Evolutionary conservation across 768 basidiomycete species (phyloP).

Genomic region (Amanita thiersii): DNA sequence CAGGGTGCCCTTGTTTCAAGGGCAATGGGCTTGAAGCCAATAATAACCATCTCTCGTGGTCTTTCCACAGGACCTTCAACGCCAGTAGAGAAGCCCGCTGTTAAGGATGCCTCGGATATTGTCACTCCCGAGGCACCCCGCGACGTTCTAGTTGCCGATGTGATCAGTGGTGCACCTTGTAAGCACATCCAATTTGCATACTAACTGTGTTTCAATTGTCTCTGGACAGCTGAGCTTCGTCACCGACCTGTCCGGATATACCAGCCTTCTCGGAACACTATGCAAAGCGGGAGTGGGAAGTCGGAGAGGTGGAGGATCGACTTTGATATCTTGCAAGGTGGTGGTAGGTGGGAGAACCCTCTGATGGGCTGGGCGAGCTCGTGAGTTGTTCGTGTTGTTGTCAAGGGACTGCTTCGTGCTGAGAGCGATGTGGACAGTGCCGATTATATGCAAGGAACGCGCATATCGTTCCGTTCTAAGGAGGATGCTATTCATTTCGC

Average conservation of each 20-base stretch:
- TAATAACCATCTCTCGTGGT: constrained; percentile 17
- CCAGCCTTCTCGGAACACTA: constrained; percentile 88
- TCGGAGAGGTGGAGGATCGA: constrained; percentile 89
- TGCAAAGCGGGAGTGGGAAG: constrained; percentile 88
- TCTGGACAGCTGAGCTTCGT: constrained; percentile 61
- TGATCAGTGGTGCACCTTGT: constrained; percentile 84
- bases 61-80: constrained; percentile 22
- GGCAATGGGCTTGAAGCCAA: constrained; percentile 13
- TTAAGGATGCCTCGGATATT: constrained; percentile 27
- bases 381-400: constrained; percentile 37
- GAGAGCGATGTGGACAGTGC: constrained; percentile 39
- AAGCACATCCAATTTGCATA: constrained; percentile 16
- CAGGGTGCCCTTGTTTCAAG: constrained; percentile 14
- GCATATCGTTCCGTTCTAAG: constrained; percentile 73
- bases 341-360: constrained; percentile 95
- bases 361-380: constrained; percentile 97
- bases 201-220: background rate
- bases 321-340: constrained; percentile 85
- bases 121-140: constrained; percentile 39
- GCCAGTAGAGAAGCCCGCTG: constrained; percentile 19
- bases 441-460: constrained; percentile 93
- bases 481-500: constrained; percentile 93
- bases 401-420: constrained; percentile 1
- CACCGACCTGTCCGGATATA: constrained; percentile 88
- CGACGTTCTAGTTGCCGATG: constrained; percentile 71